Evolutionary conservation across 2,329 filamentous ascomycete genomes (phyloP), one percentile per base, ranked within the genome.

Genomic region (Botryotinia convoluta): DNA sequence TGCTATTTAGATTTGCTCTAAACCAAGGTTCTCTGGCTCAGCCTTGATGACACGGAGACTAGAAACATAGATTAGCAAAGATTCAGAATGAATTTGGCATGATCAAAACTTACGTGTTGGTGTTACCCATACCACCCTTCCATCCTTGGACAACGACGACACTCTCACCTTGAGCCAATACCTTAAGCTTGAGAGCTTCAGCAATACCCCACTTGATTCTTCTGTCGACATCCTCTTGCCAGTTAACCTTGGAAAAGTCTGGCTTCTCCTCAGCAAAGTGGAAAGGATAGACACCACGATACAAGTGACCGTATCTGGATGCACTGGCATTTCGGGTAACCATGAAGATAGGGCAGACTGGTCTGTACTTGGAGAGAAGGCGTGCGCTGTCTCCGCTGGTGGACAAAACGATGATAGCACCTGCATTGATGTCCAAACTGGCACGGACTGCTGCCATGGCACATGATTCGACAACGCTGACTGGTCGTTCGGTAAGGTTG

Each of bases 291-390:
- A 99, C 95, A 80, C 96, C 96, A 82, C 96, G 95, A 87, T 98
- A 98, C 83, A 99, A 85, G 84, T 99, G 96, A 78, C 91, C 92
- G 84, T 96, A 98, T 85, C 96, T 89, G 74, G 94, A 92, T 70
- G 96, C 93, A 77, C 89, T 90, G 67, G 90, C 85, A 83, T 92
- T 97, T 80, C 96, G 92, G 77, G 95, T 97, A 77, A 99, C 93
- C 95, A 98, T 98, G 88, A 99, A 95, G 86, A 99, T 98, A 79
- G 96, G 96, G 90, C 95, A 98, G 77, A 98, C 95, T 69, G 96
- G 96, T 81, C 96, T 93, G 87, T 98, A 99, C 88, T 99, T 99
- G 87, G 95, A 97, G 78, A 98, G 88, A 76, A 98, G 91, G 81
- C 96, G 94, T 74, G 96, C 96, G 77, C 95, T 98, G 81, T 93